A percentile compares a stretch with the other conserved stretches of the same genome.
These are phyloP conservation scores for Malassezia pachydermatis DNA, from an alignment of 1,284 basidiomycete genomes.

Conservation along the genomic window DNA sequence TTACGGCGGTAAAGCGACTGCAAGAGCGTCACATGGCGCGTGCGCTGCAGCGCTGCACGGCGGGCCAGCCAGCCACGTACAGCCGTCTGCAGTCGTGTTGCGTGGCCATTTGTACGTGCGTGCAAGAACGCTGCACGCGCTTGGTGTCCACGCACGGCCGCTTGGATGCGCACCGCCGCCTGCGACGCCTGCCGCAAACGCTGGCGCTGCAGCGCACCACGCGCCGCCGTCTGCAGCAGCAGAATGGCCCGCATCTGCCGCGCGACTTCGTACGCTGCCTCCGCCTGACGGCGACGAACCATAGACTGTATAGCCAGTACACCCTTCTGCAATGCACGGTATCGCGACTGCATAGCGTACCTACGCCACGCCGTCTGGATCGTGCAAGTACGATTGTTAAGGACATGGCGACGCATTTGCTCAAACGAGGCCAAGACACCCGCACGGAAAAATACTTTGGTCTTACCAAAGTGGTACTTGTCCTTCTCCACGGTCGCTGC, in stretches of 20 bases:
- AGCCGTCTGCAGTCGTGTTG: conserved; percentile 69
- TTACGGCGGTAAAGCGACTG: conserved; percentile 88
- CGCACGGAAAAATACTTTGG: conserved; percentile 98
- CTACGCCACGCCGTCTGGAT: conserved; percentile 95
- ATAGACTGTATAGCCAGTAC: conserved; percentile 82
- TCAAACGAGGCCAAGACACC: conserved; percentile 98
- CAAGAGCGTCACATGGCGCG: conserved; percentile 61
- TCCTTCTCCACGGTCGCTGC: conserved; percentile 80
- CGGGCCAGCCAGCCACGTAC: conserved; percentile 69
- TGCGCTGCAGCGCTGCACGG: conserved; percentile 32
- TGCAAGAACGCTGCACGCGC: conserved; percentile 61
- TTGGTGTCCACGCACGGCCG: conserved; percentile 68
- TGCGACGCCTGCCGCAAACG: conserved; percentile 58
- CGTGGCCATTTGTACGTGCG: conserved; percentile 59
- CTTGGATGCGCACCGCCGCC: conserved; percentile 64
- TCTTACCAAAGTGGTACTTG: conserved; percentile 92
- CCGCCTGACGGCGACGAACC: conserved; percentile 78
- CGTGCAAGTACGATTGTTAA: conserved; percentile 82
- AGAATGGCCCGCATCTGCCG: conserved; percentile 66
- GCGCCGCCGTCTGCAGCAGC: conserved; percentile 63
- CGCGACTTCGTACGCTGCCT: conserved; percentile 61
- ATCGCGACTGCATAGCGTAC: conserved; percentile 70
- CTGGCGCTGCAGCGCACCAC: conserved; percentile 66
- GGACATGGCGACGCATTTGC: conserved; percentile 70
- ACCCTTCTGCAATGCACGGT: conserved; percentile 61